Evolutionary conservation across 2,329 filamentous ascomycete species (phyloP).

Genomic region (Pyrenophora graminea): DNA sequence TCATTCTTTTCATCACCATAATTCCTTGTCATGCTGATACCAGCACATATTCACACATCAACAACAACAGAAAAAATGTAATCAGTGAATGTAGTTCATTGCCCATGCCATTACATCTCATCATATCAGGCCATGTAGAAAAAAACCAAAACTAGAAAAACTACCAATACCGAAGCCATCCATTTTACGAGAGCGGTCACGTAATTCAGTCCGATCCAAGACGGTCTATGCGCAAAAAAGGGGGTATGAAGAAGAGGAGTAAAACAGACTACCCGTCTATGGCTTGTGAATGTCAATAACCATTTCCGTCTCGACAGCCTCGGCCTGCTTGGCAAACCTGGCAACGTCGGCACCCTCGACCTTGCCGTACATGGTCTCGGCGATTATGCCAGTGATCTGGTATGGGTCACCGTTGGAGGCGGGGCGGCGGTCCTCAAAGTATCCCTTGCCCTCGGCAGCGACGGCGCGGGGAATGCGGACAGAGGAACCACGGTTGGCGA

Average conservation of each 20-base stretch:
- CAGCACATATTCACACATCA: too few relatives aligned
- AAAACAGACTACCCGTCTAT: conserved; percentile 15
- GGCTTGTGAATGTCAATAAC: conserved; percentile 34
- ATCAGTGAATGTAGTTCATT: background rate
- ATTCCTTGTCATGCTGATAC: too few relatives aligned
- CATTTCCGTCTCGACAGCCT: conserved; percentile 43
- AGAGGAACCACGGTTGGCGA: conserved; percentile 93
- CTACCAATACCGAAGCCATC: background rate
- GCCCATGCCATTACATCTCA: background rate
- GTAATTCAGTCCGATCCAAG: background rate
- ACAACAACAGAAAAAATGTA: too few relatives aligned
- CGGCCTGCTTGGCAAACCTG: conserved; percentile 45
- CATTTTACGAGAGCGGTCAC: background rate
- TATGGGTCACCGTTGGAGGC: conserved; percentile 89
- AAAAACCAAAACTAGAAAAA: background rate
- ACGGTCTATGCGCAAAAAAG: conserved; percentile 7
- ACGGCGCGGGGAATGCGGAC: conserved; percentile 88
- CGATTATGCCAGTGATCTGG: conserved; percentile 79
- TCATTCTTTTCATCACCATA: too few relatives aligned
- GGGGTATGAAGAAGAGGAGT: conserved; percentile 19
- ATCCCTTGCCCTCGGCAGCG: conserved; percentile 87
- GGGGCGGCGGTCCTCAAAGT: conserved; percentile 74
- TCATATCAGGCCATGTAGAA: background rate
- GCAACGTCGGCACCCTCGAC: conserved; percentile 55
- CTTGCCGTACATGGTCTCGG: conserved; percentile 66